Evolutionary conservation across 2,329 filamentous ascomycete genomes (phyloP), one percentile per base, ranked within the genome.

Genomic region (Thermothelomyces thermophilus): DNA sequence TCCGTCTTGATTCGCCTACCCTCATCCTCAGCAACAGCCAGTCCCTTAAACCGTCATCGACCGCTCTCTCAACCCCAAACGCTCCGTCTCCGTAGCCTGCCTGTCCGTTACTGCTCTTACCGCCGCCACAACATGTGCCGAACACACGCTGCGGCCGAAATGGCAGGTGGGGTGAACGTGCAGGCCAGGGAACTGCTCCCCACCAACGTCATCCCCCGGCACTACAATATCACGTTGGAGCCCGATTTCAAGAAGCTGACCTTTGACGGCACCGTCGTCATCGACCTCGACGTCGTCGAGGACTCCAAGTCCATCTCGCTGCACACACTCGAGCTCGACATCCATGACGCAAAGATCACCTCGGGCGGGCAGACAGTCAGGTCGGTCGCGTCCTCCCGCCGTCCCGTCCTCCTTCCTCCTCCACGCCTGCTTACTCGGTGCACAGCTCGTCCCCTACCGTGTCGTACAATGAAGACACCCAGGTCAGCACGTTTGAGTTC

Each of bases 181-280:
- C 61, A 61, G 59, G 82, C 80, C 57, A 84, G 91, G 62, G 86
- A 95, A 73, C 84, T 97, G 58, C 77, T 97, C 61, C 93, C 91
- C 46, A 83, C 84, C 70, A 95, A 96, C 64, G 89, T 96, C 63
- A 86, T 91, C 67, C 90, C 91, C n/a, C 71, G 77, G 34, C 90
- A 97, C 72, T 97, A 97, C 71, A 82, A 95, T 68, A 71, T 97
- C 60, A 93, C 87, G 1, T 76, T 97, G 55, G 93, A 97, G 72
- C 90, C 91, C 48, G 82, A 96, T 72, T 87, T 97, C 60, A 78
- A 86, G 61, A 90, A 85, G 57, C 89, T 93, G 69, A 89, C 82
- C 56, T 97, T 91, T 66, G 80, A 91, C 52, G 91, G 91, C 58
- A 84, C 77, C 10, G 90, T 95, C 46, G 70, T 82, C 51, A 90